These are phyloP conservation scores for Falciphora oryzae DNA, from an alignment of 2,329 filamentous ascomycete species.

Conservation along the genomic window DNA sequence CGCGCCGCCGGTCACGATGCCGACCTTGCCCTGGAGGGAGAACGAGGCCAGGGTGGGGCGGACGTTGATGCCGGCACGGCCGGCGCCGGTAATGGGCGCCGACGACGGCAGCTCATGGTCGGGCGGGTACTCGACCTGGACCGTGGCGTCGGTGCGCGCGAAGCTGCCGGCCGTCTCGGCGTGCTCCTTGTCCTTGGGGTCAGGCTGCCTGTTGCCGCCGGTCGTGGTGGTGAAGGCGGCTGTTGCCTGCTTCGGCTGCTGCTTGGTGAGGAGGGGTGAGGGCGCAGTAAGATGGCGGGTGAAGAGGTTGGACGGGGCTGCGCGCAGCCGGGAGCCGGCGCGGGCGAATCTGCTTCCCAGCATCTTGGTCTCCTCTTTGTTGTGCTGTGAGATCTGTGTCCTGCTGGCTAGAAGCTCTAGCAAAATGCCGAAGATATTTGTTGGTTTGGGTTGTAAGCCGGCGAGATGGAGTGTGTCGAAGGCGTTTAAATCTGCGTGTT, in stretches of 20 bases:
- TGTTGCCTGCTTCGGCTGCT: not conserved
- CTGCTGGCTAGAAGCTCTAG: not conserved
- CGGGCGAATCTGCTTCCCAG: conserved; percentile 1
- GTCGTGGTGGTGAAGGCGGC: not conserved
- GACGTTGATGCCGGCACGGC: conserved; percentile 7
- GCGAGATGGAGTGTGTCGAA: not conserved
- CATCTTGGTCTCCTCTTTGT: not conserved
- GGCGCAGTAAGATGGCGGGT: not conserved
- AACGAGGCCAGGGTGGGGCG: conserved; percentile 73
- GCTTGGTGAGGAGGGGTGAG: not conserved
- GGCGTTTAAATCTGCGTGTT: not conserved
- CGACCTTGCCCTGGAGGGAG: conserved; percentile 77
- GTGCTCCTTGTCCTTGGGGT: conserved; percentile 9
- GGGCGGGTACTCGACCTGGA: conserved; percentile 73
- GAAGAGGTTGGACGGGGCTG: not conserved
- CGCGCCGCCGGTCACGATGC: conserved; percentile 84
- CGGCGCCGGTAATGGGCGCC: conserved; percentile 20
- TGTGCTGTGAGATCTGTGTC: not conserved
- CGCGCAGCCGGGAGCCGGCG: conserved; percentile 3
- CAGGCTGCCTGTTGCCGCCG: conserved; percentile 1
- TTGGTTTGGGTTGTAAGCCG: not conserved
- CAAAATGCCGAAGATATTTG: not conserved
- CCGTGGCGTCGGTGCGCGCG: conserved; percentile 47
- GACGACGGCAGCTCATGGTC: conserved; percentile 68
- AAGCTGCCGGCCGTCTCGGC: conserved; percentile 9